phyloP scores from a whole-genome alignment of 106 monocot species.

The Dendrobium nobile region DNA sequence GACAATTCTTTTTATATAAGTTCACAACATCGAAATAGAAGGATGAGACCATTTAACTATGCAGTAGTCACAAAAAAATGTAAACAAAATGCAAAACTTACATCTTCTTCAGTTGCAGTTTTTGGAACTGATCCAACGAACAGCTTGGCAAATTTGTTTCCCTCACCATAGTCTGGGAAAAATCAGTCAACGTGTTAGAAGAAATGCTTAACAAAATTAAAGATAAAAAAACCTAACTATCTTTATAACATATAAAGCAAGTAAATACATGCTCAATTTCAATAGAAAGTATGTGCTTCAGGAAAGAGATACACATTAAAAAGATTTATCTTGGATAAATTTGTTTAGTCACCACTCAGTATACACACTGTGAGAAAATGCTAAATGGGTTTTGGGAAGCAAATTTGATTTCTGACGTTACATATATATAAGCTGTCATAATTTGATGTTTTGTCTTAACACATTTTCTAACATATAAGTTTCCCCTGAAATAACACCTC shows the following conservation, averaged over 20 bases:
- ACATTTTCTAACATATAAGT: background rate
- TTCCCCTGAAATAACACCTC: background rate
- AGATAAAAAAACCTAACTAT: background rate
- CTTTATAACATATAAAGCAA: background rate
- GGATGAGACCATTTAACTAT: background rate
- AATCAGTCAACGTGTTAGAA: background rate
- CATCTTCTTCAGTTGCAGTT: conserved; percentile 93
- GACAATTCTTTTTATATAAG: background rate
- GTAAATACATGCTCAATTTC: background rate
- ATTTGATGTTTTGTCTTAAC: background rate
- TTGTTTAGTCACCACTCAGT: background rate
- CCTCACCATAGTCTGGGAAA: conserved; percentile 43
- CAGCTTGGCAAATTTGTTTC: conserved; percentile 68
- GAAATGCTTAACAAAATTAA: background rate
- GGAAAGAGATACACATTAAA: background rate
- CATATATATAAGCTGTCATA: background rate
- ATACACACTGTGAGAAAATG: background rate
- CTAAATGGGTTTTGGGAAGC: background rate
- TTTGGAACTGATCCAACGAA: conserved; percentile 94
- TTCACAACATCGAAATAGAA: background rate
- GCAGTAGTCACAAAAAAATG: background rate
- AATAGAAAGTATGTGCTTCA: background rate
- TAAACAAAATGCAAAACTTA: conserved; percentile 26
- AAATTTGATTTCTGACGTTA: background rate
- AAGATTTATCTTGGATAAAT: background rate